phyloP scores from a whole-genome alignment of 176 grass and related monocot genomes.

The Oryza australiensis region DNA sequence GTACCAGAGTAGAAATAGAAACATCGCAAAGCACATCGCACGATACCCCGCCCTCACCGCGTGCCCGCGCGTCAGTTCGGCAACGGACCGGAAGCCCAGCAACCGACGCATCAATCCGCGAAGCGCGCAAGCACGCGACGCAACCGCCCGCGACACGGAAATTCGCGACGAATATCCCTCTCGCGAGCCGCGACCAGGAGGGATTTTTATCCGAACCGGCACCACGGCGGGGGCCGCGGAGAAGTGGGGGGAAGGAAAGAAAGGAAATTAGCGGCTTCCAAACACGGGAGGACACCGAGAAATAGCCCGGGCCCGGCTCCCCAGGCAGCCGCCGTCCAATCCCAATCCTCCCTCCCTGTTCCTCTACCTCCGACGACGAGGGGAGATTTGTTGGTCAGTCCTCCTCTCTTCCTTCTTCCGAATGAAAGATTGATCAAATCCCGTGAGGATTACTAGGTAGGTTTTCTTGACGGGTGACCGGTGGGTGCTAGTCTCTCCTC shows the following conservation, averaged over 20 bases:
- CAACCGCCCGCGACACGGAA: too few species aligned
- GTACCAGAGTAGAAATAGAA: too few species aligned
- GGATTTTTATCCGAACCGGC: too few species aligned
- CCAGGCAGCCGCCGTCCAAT: background rate
- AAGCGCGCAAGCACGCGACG: background rate
- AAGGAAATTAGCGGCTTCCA: background rate
- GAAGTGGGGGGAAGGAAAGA: background rate
- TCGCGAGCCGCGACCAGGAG: too few species aligned
- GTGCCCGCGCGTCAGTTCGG: background rate
- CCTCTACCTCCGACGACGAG: background rate
- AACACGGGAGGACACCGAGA: background rate
- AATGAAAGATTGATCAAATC: background rate
- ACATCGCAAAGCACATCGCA: too few species aligned
- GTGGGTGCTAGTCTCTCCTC: background rate
- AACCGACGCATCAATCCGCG: too few species aligned
- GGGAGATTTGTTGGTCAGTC: background rate
- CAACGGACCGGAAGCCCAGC: too few species aligned
- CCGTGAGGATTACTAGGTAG: background rate
- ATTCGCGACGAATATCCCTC: too few species aligned
- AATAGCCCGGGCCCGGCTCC: background rate
- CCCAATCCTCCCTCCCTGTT: background rate
- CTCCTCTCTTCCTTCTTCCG: background rate
- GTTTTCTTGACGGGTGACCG: background rate
- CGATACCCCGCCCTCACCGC: too few species aligned
- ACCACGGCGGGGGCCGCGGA: background rate